These are phyloP conservation scores for Dactylellina sp. DNA, from an alignment of 2,329 filamentous ascomycete species.

Conservation along the genomic window DNA sequence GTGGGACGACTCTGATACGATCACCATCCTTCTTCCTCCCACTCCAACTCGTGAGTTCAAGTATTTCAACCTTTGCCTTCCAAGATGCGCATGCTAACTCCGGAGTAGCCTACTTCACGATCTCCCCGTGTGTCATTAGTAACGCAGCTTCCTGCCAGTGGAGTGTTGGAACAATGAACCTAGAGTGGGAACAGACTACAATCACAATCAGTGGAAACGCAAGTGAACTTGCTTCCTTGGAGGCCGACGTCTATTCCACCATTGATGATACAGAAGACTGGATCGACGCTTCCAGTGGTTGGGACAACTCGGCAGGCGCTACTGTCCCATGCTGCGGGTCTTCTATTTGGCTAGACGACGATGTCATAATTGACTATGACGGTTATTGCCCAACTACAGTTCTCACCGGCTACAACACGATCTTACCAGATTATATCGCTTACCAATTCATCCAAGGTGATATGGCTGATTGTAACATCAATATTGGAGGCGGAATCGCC, in stretches of 20 bases:
- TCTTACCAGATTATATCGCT: conserved; percentile 27
- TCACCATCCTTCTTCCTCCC: conserved; percentile 37
- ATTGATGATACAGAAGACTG: conserved; percentile 25
- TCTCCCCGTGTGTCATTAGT: conserved; percentile 25
- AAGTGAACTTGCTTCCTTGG: conserved; percentile 29
- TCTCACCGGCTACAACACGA: conserved; percentile 34
- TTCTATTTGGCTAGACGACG: conserved; percentile 29
- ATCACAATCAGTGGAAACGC: conserved; percentile 49
- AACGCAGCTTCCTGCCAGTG: conserved; percentile 1
- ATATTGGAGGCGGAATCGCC: conserved; percentile 45
- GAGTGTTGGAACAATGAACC: conserved; percentile 37
- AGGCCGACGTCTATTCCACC: conserved; percentile 16
- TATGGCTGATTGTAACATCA: conserved; percentile 31
- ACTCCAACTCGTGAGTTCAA: conserved; percentile 39
- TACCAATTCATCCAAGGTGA: conserved; percentile 22
- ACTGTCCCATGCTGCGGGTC: conserved; percentile 31
- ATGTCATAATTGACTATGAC: conserved; percentile 33
- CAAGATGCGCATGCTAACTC: neutral
- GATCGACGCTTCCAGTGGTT: conserved; percentile 38
- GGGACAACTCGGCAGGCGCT: conserved; percentile 5
- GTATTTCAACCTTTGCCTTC: neutral
- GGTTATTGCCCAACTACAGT: conserved; percentile 47
- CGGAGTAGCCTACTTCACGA: conserved; percentile 40
- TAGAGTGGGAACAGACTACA: conserved; percentile 38
- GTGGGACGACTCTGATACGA: conserved; percentile 36